Evolutionary conservation across 2,329 filamentous ascomycete species (phyloP), one percentile per base, ranked within the genome.

Genomic region (Trichoderma atroviride): DNA sequence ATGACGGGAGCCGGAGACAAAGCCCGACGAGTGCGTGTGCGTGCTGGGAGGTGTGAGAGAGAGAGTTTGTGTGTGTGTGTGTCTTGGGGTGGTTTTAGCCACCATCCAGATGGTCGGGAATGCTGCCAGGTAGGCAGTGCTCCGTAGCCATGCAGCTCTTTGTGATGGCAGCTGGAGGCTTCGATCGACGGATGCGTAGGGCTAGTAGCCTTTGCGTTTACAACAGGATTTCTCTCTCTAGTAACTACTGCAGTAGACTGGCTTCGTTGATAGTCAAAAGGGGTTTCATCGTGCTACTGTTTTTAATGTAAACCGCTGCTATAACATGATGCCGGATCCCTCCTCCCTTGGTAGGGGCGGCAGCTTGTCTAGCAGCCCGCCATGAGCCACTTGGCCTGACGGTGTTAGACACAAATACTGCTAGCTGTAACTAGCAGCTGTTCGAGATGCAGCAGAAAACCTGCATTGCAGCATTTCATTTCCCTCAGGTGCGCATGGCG

Each of bases 391-490:
- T 43, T 52, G 33, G 61, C 33, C 22, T 63, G 22, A 1, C 13
- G 22, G 27, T 55, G 61, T 55, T 64, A 37, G 61, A 64, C 61
- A 55, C 22, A 40, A 53, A 27, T 50, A 2, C n/a, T 24, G 13
- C 47, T 50, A 43, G 40, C 40, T 43, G 19, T 10, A 43, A 43
- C 40, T 43, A 43, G 37, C n/a, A 43, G 37, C n/a, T 22, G 59
- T 50, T 35, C 60, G 31, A 63, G 24, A 37, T 37, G 47, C 60
- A 31, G 47, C 60, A 53, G 52, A 55, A 37, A 53, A 27, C 29
- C 29, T 65, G 62, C 63, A 58, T 50, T 65, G 66, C 61, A 55
- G 31, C 53, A 63, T n/a, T 69, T 65, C 68, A 69, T 69, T 69
- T 69, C 68, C 68, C 61, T 55, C 55, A 65, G 24, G 37, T 57